phyloP scores from a whole-genome alignment of 139 green algal genomes.

The Micractinium conductrix region DNA sequence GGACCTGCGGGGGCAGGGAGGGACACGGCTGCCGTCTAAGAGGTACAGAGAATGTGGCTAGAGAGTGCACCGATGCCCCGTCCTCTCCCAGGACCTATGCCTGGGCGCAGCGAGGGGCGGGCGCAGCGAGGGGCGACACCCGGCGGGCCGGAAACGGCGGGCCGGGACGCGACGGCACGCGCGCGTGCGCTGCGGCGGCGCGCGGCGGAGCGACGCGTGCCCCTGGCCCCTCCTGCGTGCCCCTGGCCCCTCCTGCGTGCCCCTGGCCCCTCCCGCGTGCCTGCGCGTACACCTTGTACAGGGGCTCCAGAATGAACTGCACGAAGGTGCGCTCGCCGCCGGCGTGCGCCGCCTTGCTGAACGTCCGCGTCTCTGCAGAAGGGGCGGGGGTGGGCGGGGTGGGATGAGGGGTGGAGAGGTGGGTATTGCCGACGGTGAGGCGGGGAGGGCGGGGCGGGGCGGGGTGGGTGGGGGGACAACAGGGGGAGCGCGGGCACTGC shows the following conservation, averaged over 20 bases:
- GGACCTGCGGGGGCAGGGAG: conserved; percentile 22
- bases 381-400: neutral
- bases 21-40: too few species aligned
- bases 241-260: too few species aligned
- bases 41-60: conserved; percentile 42
- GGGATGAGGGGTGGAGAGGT: neutral
- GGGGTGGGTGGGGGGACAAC: neutral
- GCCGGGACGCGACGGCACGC: too few species aligned
- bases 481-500: too few species aligned
- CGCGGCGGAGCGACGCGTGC: too few species aligned
- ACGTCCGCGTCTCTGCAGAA: conserved; percentile 72
- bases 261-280: conserved; percentile 42
- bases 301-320: conserved; percentile 94
- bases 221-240: too few species aligned
- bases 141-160: too few species aligned
- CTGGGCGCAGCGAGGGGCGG: neutral
- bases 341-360: conserved; percentile 72
- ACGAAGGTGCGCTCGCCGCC: conserved; percentile 90
- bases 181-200: too few species aligned
- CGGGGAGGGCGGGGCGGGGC: neutral
- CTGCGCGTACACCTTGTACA: conserved; percentile 96
- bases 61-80: conserved; percentile 49
- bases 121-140: too few species aligned
- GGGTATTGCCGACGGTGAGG: too few species aligned
- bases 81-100: conserved; percentile 64